A percentile compares a stretch with the other conserved stretches of the same genome.
phyloP scores from a whole-genome alignment of 805 yeast species.

The Candida peoriensis region DNA sequence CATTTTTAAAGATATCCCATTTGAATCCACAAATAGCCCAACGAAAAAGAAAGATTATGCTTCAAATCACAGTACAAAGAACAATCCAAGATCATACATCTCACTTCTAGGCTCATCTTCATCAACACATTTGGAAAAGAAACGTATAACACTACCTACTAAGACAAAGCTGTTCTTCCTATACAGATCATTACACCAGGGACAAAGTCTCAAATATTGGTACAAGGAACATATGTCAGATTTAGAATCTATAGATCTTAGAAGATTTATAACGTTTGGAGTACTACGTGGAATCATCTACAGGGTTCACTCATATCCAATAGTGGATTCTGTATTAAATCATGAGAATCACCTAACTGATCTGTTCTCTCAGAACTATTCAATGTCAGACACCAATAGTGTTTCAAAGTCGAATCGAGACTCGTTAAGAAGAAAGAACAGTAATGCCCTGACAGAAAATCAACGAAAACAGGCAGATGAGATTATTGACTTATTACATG shows the following conservation, averaged over 20 bases:
- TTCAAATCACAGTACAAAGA: conserved; percentile 1
- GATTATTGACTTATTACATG: conserved; percentile 36
- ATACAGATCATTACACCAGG: conserved; percentile 74
- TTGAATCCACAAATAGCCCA: conserved; percentile 17
- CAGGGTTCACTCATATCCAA: conserved; percentile 72
- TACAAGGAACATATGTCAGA: conserved; percentile 55
- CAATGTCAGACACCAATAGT: not conserved
- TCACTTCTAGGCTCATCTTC: conserved; percentile 11
- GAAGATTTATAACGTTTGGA: conserved; percentile 86
- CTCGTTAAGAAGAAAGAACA: conserved; percentile 5
- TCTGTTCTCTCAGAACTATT: conserved; percentile 3
- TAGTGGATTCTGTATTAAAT: conserved; percentile 16
- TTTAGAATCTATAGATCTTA: conserved; percentile 65
- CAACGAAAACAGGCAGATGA: conserved; percentile 14
- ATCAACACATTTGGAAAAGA: conserved; percentile 5
- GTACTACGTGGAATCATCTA: conserved; percentile 75
- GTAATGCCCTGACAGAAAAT: conserved; percentile 9
- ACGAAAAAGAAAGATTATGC: conserved; percentile 2
- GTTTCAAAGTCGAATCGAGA: not conserved
- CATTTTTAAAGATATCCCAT: conserved; percentile 31
- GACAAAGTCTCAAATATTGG: conserved; percentile 79
- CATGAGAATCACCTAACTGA: conserved; percentile 13
- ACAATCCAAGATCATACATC: conserved; percentile 7
- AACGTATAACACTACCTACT: conserved; percentile 43
- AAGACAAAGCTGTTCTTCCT: conserved; percentile 64